Percentiles rank a stretch among this genome's conserved stretches.
These are phyloP conservation scores for Aspergillus sp. DNA, from an alignment of 2,329 filamentous ascomycete genomes.

Conservation along the genomic window DNA sequence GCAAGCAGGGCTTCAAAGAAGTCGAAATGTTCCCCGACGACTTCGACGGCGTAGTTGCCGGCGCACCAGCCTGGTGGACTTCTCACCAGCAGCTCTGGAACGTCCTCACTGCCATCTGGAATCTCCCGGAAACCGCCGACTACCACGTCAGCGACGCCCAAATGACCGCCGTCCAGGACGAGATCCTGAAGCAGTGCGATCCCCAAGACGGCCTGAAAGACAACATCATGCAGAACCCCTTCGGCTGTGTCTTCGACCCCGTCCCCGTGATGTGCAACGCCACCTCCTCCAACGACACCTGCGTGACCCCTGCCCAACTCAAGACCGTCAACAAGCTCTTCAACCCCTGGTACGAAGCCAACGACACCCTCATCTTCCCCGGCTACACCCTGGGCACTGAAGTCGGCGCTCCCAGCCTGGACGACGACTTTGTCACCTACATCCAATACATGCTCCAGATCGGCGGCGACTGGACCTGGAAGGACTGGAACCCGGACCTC, in stretches of 20 bases:
- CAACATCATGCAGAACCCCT: constrained; percentile 53
- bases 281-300: constrained; percentile 33
- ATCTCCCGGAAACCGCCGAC: constrained; percentile 49
- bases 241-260: constrained; percentile 45
- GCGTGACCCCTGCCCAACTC: constrained; percentile 50
- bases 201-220: constrained; percentile 53
- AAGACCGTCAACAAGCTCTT: constrained; percentile 30
- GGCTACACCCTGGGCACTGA: constrained; percentile 16
- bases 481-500: constrained; percentile 39
- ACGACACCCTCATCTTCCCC: constrained; percentile 35
- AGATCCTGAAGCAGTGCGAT: constrained; percentile 56
- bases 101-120: constrained; percentile 50
- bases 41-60: constrained; percentile 59
- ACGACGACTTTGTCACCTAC: constrained; percentile 13
- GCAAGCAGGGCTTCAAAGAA: constrained; percentile 59
- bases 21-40: constrained; percentile 58
- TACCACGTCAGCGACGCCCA: constrained; percentile 46
- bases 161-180: constrained; percentile 50
- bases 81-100: constrained; percentile 51
- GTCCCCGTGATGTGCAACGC: constrained; percentile 35
- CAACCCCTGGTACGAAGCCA: constrained; percentile 10
- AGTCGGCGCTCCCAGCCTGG: constrained; percentile 11
- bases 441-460: constrained; percentile 35
- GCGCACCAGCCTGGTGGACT: constrained; percentile 55
- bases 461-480: constrained; percentile 42